phyloP scores from a whole-genome alignment of 2,329 filamentous ascomycete species.

The Cladosporium sp. region DNA sequence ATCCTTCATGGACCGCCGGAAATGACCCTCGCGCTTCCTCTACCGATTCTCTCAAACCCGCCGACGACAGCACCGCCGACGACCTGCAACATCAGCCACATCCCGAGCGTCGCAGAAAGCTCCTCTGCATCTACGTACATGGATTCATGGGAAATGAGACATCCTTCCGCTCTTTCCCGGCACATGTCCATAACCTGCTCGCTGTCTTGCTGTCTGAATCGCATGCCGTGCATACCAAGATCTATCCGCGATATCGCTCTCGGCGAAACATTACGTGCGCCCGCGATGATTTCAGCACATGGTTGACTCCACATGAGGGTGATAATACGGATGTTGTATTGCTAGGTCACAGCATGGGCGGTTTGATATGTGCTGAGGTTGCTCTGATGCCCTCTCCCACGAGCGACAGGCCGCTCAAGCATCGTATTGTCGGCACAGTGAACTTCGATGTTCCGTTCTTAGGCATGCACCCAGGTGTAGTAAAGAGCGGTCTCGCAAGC shows the following conservation, averaged over 20 bases:
- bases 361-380: conserved; percentile 75
- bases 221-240: conserved; percentile 80
- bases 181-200: conserved; percentile 75
- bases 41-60: conserved; percentile 42
- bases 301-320: conserved; percentile 74
- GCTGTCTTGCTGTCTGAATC: conserved; percentile 63
- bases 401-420: conserved; percentile 51
- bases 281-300: conserved; percentile 75
- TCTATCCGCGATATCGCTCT: conserved; percentile 76
- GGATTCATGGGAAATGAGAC: conserved; percentile 87
- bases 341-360: conserved; percentile 86
- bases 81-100: conserved; percentile 21
- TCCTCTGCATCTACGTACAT: conserved; percentile 81
- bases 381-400: conserved; percentile 52
- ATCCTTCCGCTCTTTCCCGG: conserved; percentile 82
- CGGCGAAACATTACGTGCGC: conserved; percentile 69
- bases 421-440: conserved; percentile 74
- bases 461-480: conserved; percentile 82
- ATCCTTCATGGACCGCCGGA: conserved; percentile 6
- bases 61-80: conserved; percentile 28
- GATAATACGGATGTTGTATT: conserved; percentile 73
- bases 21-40: conserved; percentile 44
- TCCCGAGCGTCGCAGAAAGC: conserved; percentile 39
- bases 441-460: conserved; percentile 84
- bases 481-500: conserved; percentile 75